phyloP scores from a whole-genome alignment of 768 basidiomycete species.

The Agaricus subrufescens region DNA sequence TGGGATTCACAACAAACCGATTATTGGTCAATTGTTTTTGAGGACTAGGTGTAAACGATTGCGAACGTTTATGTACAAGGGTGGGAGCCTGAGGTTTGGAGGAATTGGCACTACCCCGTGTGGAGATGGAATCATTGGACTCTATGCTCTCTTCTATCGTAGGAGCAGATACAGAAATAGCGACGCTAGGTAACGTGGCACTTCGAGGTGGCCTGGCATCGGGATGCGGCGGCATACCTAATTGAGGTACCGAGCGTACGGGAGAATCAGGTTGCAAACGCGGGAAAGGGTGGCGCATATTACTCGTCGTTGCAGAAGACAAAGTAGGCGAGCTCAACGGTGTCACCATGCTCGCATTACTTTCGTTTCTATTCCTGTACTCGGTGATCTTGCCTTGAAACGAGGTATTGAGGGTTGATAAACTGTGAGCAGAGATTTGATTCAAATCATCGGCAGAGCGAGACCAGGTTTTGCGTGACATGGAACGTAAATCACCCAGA shows the following conservation, averaged over 20 bases:
- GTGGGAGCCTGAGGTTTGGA: conserved; percentile 21
- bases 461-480: conserved; percentile 75
- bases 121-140: not conserved
- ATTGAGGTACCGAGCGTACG: conserved; percentile 16
- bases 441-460: conserved; percentile 76
- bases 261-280: conserved; percentile 27
- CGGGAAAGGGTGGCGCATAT: conserved; percentile 38
- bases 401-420: conserved; percentile 38
- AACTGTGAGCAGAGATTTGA: conserved; percentile 35
- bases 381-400: conserved; percentile 63
- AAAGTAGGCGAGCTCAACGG: conserved; percentile 28
- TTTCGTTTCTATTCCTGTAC: conserved; percentile 60
- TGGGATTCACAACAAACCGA: conserved; percentile 32
- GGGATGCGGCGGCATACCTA: too few species aligned
- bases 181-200: conserved; percentile 31
- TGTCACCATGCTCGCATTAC: conserved; percentile 42
- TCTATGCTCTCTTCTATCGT: conserved; percentile 24
- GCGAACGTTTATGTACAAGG: conserved; percentile 59
- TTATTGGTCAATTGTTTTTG: conserved; percentile 63
- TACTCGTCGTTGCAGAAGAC: conserved; percentile 16
- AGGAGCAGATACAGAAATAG: conserved; percentile 46
- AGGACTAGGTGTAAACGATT: conserved; percentile 68
- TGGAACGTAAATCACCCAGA: conserved; percentile 62
- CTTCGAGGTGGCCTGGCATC: conserved; percentile 22
- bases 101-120: conserved; percentile 5